Evolutionary conservation across 345 rosid species (phyloP).

Genomic region (Xanthoceras sorbifolium): DNA sequence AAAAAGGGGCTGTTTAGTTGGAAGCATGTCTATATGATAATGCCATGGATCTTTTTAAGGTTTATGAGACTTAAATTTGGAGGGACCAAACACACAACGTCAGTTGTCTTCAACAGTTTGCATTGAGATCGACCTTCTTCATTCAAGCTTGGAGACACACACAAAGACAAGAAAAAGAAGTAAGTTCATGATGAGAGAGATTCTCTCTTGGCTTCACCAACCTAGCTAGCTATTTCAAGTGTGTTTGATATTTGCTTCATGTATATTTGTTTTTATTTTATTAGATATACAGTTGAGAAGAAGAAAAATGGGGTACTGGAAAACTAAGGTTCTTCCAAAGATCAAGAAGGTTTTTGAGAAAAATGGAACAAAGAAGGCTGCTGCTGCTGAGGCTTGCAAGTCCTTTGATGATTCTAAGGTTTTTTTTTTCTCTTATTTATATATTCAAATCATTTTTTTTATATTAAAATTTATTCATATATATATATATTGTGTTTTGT

Average conservation of each 20-base stretch:
- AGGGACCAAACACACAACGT: not conserved
- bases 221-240: not conserved
- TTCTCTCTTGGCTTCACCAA: not conserved
- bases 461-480: not conserved
- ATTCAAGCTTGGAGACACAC: not conserved
- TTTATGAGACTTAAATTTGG: conserved; percentile 17
- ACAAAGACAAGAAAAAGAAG: not conserved
- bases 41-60: conserved; percentile 18
- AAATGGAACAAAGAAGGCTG: conserved; percentile 53
- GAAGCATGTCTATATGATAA: conserved; percentile 22
- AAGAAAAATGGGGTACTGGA: conserved; percentile 72
- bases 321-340: conserved; percentile 73
- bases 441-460: not conserved
- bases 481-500: not conserved
- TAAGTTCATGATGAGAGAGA: not conserved
- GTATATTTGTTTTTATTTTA: not conserved
- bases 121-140: conserved; percentile 13
- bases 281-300: too few species aligned
- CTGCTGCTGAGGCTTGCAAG: conserved; percentile 74
- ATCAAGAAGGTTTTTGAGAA: conserved; percentile 78
- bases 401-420: conserved; percentile 84
- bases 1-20: conserved; percentile 12
- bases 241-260: not conserved
- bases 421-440: not conserved
- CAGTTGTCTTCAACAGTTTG: conserved; percentile 8